These are phyloP conservation scores for Hypoxylon sp. DNA, from an alignment of 2,329 filamentous ascomycete species.

Conservation along the genomic window DNA sequence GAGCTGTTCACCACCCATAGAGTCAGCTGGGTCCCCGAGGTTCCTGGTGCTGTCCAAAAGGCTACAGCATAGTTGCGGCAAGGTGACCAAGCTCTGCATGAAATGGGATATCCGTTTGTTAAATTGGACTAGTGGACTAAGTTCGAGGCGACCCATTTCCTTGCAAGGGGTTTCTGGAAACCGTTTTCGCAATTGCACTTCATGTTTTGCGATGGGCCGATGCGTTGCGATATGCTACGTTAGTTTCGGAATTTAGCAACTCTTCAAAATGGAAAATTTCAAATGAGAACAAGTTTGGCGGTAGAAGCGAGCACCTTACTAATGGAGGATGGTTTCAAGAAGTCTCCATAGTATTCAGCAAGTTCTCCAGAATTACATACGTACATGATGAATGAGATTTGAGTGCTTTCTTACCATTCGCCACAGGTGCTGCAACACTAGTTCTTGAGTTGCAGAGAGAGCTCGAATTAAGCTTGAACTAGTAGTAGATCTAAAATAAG, in stretches of 20 bases:
- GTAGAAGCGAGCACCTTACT: not conserved
- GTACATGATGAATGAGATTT: too few relatives aligned
- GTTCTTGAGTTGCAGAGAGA: not conserved
- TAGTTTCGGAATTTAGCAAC: not conserved
- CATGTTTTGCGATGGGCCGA: not conserved
- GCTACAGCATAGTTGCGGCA: slow-evolving; percentile 9
- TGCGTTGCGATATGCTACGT: not conserved
- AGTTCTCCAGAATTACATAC: not conserved
- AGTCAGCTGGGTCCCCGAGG: slow-evolving; percentile 41
- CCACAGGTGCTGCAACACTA: too few relatives aligned
- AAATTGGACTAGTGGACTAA: not conserved
- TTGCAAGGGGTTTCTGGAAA: not conserved
- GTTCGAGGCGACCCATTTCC: not conserved
- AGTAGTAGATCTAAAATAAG: not conserved
- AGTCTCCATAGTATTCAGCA: not conserved
- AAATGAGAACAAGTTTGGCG: not conserved
- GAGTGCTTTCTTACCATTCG: too few relatives aligned
- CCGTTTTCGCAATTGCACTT: not conserved
- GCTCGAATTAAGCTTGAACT: not conserved
- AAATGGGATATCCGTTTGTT: not conserved
- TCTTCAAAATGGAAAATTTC: not conserved
- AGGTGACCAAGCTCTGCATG: not conserved
- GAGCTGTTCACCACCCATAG: slow-evolving; percentile 44
- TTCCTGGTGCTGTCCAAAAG: slow-evolving; percentile 44
- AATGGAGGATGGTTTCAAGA: not conserved